phyloP scores from a whole-genome alignment of 2,329 filamentous ascomycete genomes.

The Lasiodiplodia gonubiensis region DNA sequence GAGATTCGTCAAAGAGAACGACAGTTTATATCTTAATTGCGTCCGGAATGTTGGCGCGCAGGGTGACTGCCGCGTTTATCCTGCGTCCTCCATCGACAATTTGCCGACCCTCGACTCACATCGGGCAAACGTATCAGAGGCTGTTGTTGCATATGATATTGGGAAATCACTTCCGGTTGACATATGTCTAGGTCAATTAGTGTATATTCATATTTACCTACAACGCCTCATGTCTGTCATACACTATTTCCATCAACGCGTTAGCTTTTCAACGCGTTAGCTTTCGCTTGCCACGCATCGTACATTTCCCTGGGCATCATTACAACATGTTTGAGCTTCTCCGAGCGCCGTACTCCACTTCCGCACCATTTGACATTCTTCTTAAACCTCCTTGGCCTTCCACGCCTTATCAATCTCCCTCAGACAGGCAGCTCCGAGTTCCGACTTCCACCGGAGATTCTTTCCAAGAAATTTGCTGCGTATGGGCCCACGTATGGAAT shows the following conservation, averaged over 20 bases:
- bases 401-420: slow-evolving; percentile 33
- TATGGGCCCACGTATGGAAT: slow-evolving; percentile 87
- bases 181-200: slow-evolving; percentile 2
- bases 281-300: neutral
- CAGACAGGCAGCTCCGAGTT: slow-evolving; percentile 81
- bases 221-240: slow-evolving; percentile 15
- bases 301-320: neutral
- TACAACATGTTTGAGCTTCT: neutral
- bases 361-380: neutral
- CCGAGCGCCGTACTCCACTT: neutral
- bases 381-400: neutral
- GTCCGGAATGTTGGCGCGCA: neutral
- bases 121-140: neutral
- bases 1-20: too few relatives aligned
- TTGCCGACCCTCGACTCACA: too few relatives aligned
- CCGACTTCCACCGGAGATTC: slow-evolving; percentile 69
- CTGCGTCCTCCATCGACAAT: too few relatives aligned
- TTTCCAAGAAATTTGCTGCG: slow-evolving; percentile 75
- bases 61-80: neutral
- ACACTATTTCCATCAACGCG: slow-evolving; percentile 8
- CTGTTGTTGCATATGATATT: neutral
- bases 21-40: neutral
- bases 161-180: neutral
- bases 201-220: slow-evolving; percentile 13
- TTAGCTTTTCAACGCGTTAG: slow-evolving; percentile 13